Base-by-base conservation (phyloP, 1,284 basidiomycete species). In the Marasmius tenuissimus region DNA sequence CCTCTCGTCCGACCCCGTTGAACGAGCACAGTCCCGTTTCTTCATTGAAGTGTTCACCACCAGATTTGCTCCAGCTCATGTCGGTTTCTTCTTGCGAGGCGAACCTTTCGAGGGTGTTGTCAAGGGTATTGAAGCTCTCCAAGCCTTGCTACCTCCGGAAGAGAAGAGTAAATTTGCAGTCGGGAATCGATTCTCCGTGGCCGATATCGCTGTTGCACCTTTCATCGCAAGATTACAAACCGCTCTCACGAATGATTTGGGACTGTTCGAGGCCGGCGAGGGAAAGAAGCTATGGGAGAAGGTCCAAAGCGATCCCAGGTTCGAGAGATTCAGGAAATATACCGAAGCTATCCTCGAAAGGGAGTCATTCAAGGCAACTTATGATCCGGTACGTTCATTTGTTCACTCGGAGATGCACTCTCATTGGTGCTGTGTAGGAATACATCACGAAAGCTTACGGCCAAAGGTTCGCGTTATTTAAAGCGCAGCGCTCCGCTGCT, bases 1-100 rank as follows among this genome's bases (percentile, higher is more conserved):
- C 18, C 76, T 87, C 12, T 85, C 86, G 0, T 70, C 75, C 8
- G 81, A 87, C 68, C 84, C 86, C 0, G 77, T 86, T 33, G 68
- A 71, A 9, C 82, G 84, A 18, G 87, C 87, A 5, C 76, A 79
- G 58, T 82, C 78, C 2, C 83, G 87, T 9, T 83, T 87, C 71
- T 86, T 89, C 75, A 82, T 85, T 64, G 83, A 88, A 58, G 72
- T 73, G 4, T 74, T 83, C 45, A 74, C 77, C 6, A 79, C 73
- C 58, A 82, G 81, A 65, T 69, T 83, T 62, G 45, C 71, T n/a
- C 76, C 81, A 0, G 70, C 72, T 0, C 81, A 68, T 63, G 61
- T 67, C 35, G 78, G 70, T 11, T 75, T 80, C 58, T 49, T 77
- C 16, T 34, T 69, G 14, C 70, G 73, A 1, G 85, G 84, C 12